Evolutionary conservation across 2,329 filamentous ascomycete species (phyloP).

Genomic region (Aspergillus alliaceus): DNA sequence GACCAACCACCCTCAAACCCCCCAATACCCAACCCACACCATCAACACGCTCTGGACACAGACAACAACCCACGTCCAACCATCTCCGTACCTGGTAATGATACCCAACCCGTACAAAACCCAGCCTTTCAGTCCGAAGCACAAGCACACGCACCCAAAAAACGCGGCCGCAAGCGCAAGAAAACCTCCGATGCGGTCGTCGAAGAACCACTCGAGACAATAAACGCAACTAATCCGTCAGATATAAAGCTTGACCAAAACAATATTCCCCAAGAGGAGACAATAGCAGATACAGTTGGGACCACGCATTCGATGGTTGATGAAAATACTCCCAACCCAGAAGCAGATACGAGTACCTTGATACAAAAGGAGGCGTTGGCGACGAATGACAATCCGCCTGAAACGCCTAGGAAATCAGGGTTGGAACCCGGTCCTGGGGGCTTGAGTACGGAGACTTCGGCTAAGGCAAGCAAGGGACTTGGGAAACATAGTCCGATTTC

Average conservation of each 20-base stretch:
- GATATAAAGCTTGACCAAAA: not conserved
- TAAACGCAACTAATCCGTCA: conserved; percentile 8
- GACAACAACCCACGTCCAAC: too few relatives aligned
- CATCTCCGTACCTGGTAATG: not conserved
- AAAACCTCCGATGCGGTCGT: conserved; percentile 28
- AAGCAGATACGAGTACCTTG: too few relatives aligned
- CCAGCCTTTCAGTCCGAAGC: not conserved
- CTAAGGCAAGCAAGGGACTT: conserved; percentile 22
- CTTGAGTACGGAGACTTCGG: not conserved
- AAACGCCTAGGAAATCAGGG: conserved; percentile 15
- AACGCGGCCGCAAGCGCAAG: conserved; percentile 45
- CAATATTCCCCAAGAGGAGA: not conserved
- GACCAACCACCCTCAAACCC: conserved; percentile 26
- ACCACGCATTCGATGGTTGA: not conserved
- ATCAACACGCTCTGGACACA: too few relatives aligned
- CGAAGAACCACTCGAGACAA: conserved; percentile 11
- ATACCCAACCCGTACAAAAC: not conserved
- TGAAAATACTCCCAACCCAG: too few relatives aligned
- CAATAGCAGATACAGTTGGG: not conserved
- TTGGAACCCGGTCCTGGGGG: not conserved
- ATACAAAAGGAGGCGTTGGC: too few relatives aligned
- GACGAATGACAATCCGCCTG: not conserved
- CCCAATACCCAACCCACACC: conserved; percentile 1
- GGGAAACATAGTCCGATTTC: conserved; percentile 43
- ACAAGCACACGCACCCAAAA: conserved; percentile 36